Evolutionary conservation across 2,329 filamentous ascomycete species (phyloP).

Genomic region (Aspergillus felis): DNA sequence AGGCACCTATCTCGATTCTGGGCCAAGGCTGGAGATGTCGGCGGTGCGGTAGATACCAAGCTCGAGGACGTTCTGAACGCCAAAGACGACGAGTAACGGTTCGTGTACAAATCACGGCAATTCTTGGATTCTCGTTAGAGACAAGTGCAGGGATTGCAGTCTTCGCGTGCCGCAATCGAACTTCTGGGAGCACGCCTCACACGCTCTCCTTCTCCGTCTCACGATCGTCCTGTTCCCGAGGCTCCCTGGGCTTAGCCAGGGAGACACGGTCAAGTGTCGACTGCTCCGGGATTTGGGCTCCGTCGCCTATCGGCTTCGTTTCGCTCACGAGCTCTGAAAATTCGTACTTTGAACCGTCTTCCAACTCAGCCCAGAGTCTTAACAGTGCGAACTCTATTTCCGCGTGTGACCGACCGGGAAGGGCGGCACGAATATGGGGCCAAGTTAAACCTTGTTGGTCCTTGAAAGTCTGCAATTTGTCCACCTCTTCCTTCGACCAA

Average conservation of each 20-base stretch:
- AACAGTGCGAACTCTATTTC: slow-evolving; percentile 35
- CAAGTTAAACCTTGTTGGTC: slow-evolving; percentile 27
- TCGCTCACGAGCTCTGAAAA: neutral
- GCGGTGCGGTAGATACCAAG: slow-evolving; percentile 42
- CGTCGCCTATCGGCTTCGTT: neutral
- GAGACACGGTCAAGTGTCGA: neutral
- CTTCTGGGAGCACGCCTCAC: neutral
- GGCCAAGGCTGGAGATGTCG: slow-evolving; percentile 46
- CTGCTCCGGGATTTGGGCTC: neutral
- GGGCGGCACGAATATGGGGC: slow-evolving; percentile 22
- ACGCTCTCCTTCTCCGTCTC: neutral
- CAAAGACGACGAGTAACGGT: slow-evolving; percentile 26
- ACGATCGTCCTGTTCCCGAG: neutral
- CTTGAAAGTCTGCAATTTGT: slow-evolving; percentile 23
- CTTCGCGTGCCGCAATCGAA: neutral
- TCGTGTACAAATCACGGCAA: neutral
- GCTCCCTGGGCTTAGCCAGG: neutral
- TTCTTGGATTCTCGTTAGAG: neutral
- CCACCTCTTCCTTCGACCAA: slow-evolving; percentile 28
- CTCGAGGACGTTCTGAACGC: slow-evolving; percentile 45
- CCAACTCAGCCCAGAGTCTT: slow-evolving; percentile 25
- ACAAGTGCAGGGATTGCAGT: neutral
- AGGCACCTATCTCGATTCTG: slow-evolving; percentile 52
- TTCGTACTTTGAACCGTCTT: slow-evolving; percentile 12
- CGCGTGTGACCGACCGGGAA: slow-evolving; percentile 26